Evolutionary conservation across 345 rosid species (phyloP).

Genomic region (Triadica sebifera): DNA sequence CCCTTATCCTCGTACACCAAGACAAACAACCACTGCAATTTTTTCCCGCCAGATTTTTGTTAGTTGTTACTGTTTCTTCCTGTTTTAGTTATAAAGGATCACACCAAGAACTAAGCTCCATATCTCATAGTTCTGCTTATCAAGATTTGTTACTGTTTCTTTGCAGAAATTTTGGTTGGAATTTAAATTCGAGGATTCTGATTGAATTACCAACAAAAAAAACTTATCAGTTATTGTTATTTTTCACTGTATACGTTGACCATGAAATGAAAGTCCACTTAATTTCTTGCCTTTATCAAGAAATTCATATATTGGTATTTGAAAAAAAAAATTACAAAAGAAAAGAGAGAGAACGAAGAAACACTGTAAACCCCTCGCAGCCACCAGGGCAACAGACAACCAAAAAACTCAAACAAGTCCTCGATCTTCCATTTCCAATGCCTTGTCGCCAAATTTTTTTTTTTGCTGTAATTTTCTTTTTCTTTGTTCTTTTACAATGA

Average conservation of each 20-base stretch:
- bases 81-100: no score
- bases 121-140: no score
- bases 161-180: no score
- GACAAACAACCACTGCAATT: neutral
- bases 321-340: neutral
- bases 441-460: neutral
- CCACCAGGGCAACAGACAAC: constrained; percentile 19
- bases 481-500: neutral
- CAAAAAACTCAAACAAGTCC: constrained; percentile 17
- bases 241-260: no score
- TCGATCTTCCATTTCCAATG: constrained; percentile 8
- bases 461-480: no score
- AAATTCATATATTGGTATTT: no score
- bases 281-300: no score
- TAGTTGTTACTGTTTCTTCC: neutral
- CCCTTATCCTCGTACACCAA: constrained; percentile 24
- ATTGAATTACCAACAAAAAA: no score
- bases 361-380: constrained; percentile 11
- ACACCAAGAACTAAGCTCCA: no score
- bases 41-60: constrained; percentile 21
- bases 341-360: neutral
- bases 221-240: no score
- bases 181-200: no score
- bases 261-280: no score
- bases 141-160: neutral